These are phyloP conservation scores for Yamadazyma kitorensis DNA, from an alignment of 805 yeast species.

Conservation along the genomic window DNA sequence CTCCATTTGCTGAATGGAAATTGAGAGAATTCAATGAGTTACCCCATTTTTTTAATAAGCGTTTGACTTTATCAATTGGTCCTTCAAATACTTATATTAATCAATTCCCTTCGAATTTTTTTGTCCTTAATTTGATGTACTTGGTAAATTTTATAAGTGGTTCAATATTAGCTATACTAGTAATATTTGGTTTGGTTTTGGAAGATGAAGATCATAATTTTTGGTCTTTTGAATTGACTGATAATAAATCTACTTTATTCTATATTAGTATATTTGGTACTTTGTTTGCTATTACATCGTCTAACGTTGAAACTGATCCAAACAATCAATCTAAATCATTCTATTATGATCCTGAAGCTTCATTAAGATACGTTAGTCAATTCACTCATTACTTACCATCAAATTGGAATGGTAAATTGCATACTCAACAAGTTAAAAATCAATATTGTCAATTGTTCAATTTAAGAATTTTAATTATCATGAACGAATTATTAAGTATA, in stretches of 20 bases:
- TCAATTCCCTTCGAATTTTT: conserved; percentile 82
- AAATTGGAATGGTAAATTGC: conserved; percentile 82
- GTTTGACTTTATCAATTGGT: conserved; percentile 73
- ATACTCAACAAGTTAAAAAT: conserved; percentile 77
- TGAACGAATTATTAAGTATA: conserved; percentile 79
- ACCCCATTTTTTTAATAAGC: conserved; percentile 78
- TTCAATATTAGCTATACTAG: conserved; percentile 81
- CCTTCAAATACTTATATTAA: conserved; percentile 82
- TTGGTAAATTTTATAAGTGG: conserved; percentile 68
- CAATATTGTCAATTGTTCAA: conserved; percentile 81
- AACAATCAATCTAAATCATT: conserved; percentile 23
- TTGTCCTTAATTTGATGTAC: conserved; percentile 35
- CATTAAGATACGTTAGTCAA: conserved; percentile 74
- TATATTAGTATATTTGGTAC: conserved; percentile 89
- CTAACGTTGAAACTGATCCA: conserved; percentile 12
- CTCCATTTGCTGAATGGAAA: conserved; percentile 95
- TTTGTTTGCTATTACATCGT: conserved; percentile 75
- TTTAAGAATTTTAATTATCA: conserved; percentile 63
- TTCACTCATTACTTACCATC: conserved; percentile 89
- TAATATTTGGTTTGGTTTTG: conserved; percentile 58
- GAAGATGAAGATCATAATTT: conserved; percentile 82
- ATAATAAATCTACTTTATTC: conserved; percentile 77
- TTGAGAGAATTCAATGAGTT: conserved; percentile 91
- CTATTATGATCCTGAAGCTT: conserved; percentile 91
- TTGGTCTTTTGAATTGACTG: conserved; percentile 82